Evolutionary conservation across 768 basidiomycete species (phyloP), one percentile per base, ranked within the genome.

Genomic region (Collybia sp.): DNA sequence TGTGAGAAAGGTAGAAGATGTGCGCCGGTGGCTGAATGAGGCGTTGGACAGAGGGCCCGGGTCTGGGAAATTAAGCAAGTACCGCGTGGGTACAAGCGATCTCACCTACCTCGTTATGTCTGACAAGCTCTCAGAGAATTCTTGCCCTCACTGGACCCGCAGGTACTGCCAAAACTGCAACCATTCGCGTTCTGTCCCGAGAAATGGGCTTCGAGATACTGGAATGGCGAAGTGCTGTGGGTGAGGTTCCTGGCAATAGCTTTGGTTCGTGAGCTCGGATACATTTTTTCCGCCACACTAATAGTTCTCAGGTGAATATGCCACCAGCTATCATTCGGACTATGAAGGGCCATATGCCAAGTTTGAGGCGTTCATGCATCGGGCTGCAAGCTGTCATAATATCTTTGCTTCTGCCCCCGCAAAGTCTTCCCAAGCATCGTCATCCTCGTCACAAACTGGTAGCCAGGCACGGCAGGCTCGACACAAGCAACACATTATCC

Each of bases 161-260:
- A 6, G 95, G 95, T 1, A 80, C 83, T 0, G 95, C 82, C 0
- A 99, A 99, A 70, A 96, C 95, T 0, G 77, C 93, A 0, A 91
- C 91, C 0, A 53, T 98, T 2, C 78, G 80, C 19, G 77, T 93
- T 2, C 67, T 99, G 16, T 73, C 89, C 0, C 67, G 66, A 12
- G 90, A 94, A 55, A 65, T 94, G 54, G 79, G 73, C 2, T 80
- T 89, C 44, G 86, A 93, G 42, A 73, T 96, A 31, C 58, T 92
- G 17, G 95, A 99, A 59, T 97, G 93, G 91, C 70, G 76, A 38
- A 90, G 86, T 58, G 66, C 78, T 0, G 69, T 77, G 45, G 82
- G 79, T 38, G 85, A 87, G 40, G 60, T 62, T 16, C 60, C 61
- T 20, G 50, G 62, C 18, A 44, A 45, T 11, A 38, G 46, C 30